Base-by-base conservation (phyloP, 2,329 filamentous ascomycete species). In the Pestalotiopsis sp. region DNA sequence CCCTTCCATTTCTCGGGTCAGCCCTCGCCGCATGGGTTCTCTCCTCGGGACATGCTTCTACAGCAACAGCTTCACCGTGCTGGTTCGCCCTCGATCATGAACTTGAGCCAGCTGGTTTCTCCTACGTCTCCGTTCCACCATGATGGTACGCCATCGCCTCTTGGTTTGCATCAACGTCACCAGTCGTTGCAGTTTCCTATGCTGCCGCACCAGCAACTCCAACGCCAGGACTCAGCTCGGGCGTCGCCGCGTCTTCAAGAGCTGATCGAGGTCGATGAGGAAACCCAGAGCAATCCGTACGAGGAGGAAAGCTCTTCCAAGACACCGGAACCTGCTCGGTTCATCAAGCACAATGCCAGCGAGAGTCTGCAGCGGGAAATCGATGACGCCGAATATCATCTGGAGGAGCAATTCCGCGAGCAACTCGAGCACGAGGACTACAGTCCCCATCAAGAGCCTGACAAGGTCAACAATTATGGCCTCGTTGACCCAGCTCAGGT, bases 301-400 rank as follows among this genome's bases (percentile, higher is more conserved):
- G 76, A 77, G 39, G 60, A 70, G 4, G 85, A 87, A 78, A 87
- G 82, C 67, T 83, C 82, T 10, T 87, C 85, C 1, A 86, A 85
- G 73, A 86, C 85, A 0, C 84, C 86, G 0, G 85, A 89, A 72
- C 81, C 85, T 10, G 67, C 73, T 11, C 79, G 79, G 60, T 81
- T 81, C 59, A 81, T 85, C 65, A 79, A 81, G 60, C 92, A 94
- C 73, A 94, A 94, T 72, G 85, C 93, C 55, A 94, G 91, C 74
- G 87, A 90, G 70, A 93, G 89, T 59, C 85, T 97, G 26, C 94
- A 97, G 77, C 91, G 91, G 70, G 94, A 96, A 72, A 91, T 97
- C 67, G 91, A 96, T 63, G 92, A 94, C 75, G 91, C 92, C 4
- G 93, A 97, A 74, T 95, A 96, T 75, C 93, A 95, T 73, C 80